Base-by-base conservation (phyloP, 169 alveolate genomes). In the Plasmodium billcollinsi region DNA sequence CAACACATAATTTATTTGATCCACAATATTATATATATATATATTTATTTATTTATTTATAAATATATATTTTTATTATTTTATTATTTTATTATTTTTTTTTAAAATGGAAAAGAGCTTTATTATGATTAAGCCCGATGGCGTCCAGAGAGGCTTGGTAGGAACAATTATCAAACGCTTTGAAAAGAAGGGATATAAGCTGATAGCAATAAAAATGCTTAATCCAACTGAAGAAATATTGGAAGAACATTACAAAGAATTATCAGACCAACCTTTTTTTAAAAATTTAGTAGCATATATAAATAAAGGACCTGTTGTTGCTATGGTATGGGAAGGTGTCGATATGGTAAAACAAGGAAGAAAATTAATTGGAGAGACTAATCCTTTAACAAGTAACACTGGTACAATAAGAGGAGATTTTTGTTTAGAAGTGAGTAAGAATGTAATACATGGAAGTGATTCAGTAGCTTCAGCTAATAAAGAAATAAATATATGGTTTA, bases 71-170 rank as follows among this genome's bases (percentile, higher is more conserved):
- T 52, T n/a, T 52, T 52, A n/a, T 12, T 0, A 52, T n/a, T 14
- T 26, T 2, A 2, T 26, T 24, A 0, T 24, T 24, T 24, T n/a
- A n/a, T n/a, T n/a, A n/a, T n/a, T n/a, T 61, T 8, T 69, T 20
- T 11, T 49, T 29, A 78, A 66, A 24, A 91, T 88, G 70, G 96
- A 97, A 88, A 97, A 98, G 92, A 97, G 99, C 29, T 98, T 95
- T 97, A 96, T 98, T 88, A 98, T 98, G 99, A 96, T 98, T 70
- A 98, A 98, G 95, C 99, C 99, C 62, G 99, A 98, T 95, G 99
- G 99, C 26, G 99, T 98, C 91, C 99, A 98, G 96, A 97, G 99
- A 92, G 98, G 99, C 80, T 93, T 98, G 69, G 98, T 98, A 15
- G 99, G 99, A 52, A 97, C 96, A 74, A 96, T 98, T 88, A 83